phyloP scores from a whole-genome alignment of 257 asterid species.

The Cruciata laevipes region DNA sequence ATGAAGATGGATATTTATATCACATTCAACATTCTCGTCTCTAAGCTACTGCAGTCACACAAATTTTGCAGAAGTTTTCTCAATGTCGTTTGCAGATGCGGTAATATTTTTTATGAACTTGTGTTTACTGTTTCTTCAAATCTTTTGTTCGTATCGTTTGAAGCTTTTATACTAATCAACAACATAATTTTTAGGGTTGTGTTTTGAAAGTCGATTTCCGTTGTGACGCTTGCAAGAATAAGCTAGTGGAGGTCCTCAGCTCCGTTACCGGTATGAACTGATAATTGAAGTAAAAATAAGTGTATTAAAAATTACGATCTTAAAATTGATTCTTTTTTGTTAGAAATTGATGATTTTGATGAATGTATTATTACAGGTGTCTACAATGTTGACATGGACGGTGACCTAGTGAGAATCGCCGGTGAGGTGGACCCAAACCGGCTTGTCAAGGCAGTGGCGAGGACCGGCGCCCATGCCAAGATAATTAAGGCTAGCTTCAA shows the following conservation, averaged over 20 bases:
- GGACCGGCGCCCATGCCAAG: not conserved
- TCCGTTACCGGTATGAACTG: not conserved
- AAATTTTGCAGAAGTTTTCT: not conserved
- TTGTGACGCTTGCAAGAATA: not conserved
- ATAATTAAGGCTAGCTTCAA: not conserved
- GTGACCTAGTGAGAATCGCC: not conserved
- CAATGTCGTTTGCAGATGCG: not conserved
- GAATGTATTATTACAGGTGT: not conserved
- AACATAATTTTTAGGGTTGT: not conserved
- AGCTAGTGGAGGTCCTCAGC: not conserved
- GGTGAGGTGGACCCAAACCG: not conserved
- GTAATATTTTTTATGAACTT: not conserved
- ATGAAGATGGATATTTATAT: too few relatives aligned
- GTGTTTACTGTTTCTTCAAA: too few relatives aligned
- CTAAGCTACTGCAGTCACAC: too few relatives aligned
- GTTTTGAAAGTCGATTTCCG: not conserved
- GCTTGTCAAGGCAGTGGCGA: not conserved
- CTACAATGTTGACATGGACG: not conserved
- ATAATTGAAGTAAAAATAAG: too few relatives aligned
- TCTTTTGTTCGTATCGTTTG: not conserved
- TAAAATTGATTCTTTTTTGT: too few relatives aligned
- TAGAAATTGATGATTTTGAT: too few relatives aligned
- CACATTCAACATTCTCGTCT: too few relatives aligned
- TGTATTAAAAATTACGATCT: too few relatives aligned
- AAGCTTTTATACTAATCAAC: not conserved